Evolutionary conservation across 2,329 filamentous ascomycete genomes (phyloP), one percentile per base, ranked within the genome.

Genomic region (Diaporthe ampelina): DNA sequence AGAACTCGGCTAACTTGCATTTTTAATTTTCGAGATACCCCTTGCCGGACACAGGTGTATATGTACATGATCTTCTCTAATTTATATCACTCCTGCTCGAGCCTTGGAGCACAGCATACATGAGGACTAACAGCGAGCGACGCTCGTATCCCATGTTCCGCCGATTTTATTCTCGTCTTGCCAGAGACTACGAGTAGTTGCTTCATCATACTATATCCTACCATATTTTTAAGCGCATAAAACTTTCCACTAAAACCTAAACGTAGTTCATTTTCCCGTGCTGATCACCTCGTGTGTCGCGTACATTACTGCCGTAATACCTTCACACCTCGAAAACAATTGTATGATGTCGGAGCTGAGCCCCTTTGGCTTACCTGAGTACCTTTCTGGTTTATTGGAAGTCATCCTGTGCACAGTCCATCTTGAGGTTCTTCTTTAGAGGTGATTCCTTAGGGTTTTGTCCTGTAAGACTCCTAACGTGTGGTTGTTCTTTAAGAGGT

Each of bases 11-110:
- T 1, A 52, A 56, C 4, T 26, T 67, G 40, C 70, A 56, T 24
- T 72, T 72, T 43, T 72, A 10, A 61, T 50, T 15, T 32, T 35
- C 1, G 15, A 52, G 32, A 52, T 67, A 52, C 63, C 63, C 21
- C 32, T 50, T 67, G 63, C 15, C 63, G 24, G 10, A 45, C 48
- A 54, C 32, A 21, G 48, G n/a, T 35, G 45, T 68, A 52, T 29
- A 35, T 17, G 17, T 59, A 17, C 3, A 48, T 32, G 19, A 17
- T 40, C 48, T 40, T 2, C 3, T n/a, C 3, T 19, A n/a, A 1
- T 26, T 50, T 13, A 3, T 43, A 17, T 17, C 15, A 19, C 9
- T 24, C 45, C 45, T 37, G 2, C 32, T 40, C 4, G 1, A 19
- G 24, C 8, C n/a, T 32, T 37, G 45, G 32, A 54, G 32, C 13